phyloP scores from a whole-genome alignment of 2,329 filamentous ascomycete genomes.

The Fusarium keratoplasticum region DNA sequence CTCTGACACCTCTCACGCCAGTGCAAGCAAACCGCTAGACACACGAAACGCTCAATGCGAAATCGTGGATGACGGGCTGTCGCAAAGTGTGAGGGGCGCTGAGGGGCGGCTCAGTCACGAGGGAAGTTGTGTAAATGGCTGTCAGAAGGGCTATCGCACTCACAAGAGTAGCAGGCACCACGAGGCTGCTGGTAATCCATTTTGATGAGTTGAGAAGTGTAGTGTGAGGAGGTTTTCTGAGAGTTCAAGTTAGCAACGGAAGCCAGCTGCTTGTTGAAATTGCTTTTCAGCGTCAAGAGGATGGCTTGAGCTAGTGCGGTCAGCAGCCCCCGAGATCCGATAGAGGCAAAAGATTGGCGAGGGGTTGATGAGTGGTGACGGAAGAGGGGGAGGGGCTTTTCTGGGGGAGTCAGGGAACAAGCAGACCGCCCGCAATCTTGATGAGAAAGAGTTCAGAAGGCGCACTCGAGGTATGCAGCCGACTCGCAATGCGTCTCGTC shows the following conservation, averaged over 20 bases:
- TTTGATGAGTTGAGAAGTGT: conserved; percentile 35
- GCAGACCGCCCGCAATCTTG: conserved; percentile 17
- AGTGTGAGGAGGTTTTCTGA: conserved; percentile 24
- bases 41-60: neutral
- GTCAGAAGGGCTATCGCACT: conserved; percentile 44
- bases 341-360: conserved; percentile 45
- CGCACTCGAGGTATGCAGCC: neutral
- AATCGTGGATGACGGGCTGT: neutral
- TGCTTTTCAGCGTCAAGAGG: conserved; percentile 12
- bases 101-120: neutral
- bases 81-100: neutral
- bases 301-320: conserved; percentile 26
- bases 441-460: conserved; percentile 7
- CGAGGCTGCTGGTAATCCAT: conserved; percentile 57
- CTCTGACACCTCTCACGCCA: neutral
- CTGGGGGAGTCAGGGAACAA: neutral
- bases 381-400: conserved; percentile 20
- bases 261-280: neutral
- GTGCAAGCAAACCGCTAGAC: neutral
- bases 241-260: conserved; percentile 21
- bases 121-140: neutral
- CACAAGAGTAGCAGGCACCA: conserved; percentile 65
- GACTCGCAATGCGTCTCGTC: neutral
- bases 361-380: conserved; percentile 35
- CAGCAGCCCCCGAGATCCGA: conserved; percentile 38